Evolutionary conservation across 2,329 filamentous ascomycete species (phyloP).

Genomic region (Hymenoscyphus fructigenus): DNA sequence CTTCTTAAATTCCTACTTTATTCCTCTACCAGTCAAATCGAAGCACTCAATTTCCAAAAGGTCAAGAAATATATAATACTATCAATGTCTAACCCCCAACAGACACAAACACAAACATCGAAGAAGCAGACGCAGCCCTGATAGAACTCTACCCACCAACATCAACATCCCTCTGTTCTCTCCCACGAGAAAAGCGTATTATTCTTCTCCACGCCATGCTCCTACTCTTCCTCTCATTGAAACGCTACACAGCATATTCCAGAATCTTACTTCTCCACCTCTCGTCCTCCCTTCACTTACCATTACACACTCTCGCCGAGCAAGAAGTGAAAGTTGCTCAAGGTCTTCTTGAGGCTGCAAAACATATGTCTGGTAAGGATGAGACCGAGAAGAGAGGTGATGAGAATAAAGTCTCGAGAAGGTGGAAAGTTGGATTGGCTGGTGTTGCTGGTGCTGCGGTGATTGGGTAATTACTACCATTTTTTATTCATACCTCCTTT

Average conservation of each 20-base stretch:
- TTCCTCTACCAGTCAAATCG: background rate
- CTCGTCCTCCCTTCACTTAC: slow-evolving; percentile 68
- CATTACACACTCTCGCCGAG: slow-evolving; percentile 61
- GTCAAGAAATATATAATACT: background rate
- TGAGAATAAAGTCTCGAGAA: slow-evolving; percentile 66
- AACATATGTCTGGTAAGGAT: slow-evolving; percentile 64
- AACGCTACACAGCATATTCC: slow-evolving; percentile 74
- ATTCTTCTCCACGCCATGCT: slow-evolving; percentile 72
- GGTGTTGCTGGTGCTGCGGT: slow-evolving; percentile 83
- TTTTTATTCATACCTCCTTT: background rate
- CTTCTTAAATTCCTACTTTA: background rate
- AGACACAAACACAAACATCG: slow-evolving; percentile 40
- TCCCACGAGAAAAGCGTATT: slow-evolving; percentile 60
- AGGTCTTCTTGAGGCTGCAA: slow-evolving; percentile 72
- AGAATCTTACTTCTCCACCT: slow-evolving; percentile 69
- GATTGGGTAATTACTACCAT: slow-evolving; percentile 45
- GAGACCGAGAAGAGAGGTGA: slow-evolving; percentile 73
- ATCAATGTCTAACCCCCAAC: background rate
- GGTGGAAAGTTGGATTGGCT: slow-evolving; percentile 89
- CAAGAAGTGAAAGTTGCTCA: slow-evolving; percentile 75
- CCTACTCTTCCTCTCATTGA: slow-evolving; percentile 70
- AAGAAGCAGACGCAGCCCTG: slow-evolving; percentile 50
- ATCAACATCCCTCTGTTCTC: slow-evolving; percentile 58
- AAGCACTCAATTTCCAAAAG: background rate
- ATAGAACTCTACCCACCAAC: slow-evolving; percentile 56